phyloP scores from a whole-genome alignment of 495 filamentous ascomycete species.

The Penicillium arizonense region DNA sequence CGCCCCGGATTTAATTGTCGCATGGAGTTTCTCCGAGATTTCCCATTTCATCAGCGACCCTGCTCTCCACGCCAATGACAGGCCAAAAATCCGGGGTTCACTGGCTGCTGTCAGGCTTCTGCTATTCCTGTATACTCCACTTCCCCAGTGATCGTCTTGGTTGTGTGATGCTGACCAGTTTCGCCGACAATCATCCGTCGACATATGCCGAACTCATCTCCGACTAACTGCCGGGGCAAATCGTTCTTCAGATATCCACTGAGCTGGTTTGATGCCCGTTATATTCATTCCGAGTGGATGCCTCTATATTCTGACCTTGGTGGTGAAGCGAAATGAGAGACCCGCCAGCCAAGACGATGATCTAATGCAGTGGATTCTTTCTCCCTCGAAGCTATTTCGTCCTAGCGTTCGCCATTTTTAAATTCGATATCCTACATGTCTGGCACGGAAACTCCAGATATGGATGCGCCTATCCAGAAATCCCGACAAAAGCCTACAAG shows the following conservation, averaged over 20 bases:
- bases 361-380: no score
- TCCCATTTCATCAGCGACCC: conserved; percentile 9
- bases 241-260: background rate
- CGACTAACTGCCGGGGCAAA: conserved; percentile 16
- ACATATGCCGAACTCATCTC: conserved; percentile 11
- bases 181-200: conserved; percentile 25
- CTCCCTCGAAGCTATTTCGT: no score
- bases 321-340: no score
- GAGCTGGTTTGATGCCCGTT: no score
- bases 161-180: conserved; percentile 4
- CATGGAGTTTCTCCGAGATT: conserved; percentile 22
- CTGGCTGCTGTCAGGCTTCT: background rate
- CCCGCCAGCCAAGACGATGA: no score
- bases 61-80: no score
- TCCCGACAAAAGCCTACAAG: background rate
- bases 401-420: no score
- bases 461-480: background rate
- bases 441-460: background rate
- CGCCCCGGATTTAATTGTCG: conserved; percentile 1
- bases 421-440: background rate
- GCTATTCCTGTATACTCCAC: background rate
- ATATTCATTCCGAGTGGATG: no score
- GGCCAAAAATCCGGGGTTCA: no score
- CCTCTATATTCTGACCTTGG: no score
- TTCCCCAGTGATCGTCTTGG: conserved; percentile 1